Evolutionary conservation across 2,329 filamentous ascomycete genomes (phyloP).

Genomic region (Rugonectria rugulosa): DNA sequence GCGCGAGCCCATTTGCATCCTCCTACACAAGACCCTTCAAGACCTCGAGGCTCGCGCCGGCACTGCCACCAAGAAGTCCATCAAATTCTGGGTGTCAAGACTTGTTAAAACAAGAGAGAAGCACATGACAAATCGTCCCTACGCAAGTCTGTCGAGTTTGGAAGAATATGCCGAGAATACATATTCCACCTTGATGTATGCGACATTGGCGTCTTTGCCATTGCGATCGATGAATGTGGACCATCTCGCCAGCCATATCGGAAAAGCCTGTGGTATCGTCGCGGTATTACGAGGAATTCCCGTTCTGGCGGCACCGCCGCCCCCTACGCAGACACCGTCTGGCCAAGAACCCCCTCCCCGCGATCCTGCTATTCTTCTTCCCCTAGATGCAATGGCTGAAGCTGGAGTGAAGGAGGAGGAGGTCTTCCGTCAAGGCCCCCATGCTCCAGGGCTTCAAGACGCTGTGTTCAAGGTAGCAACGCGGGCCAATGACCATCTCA

Average conservation of each 20-base stretch:
- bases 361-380: constrained; percentile 73
- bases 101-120: constrained; percentile 84
- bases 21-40: constrained; percentile 77
- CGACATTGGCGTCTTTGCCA: constrained; percentile 81
- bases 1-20: constrained; percentile 88
- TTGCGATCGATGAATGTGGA: constrained; percentile 85
- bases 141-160: constrained; percentile 73
- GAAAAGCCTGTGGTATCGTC: constrained; percentile 89
- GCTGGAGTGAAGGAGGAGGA: constrained; percentile 85
- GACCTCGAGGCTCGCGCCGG: constrained; percentile 60
- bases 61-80: constrained; percentile 54
- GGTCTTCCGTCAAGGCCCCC: constrained; percentile 79
- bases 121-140: constrained; percentile 84
- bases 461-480: constrained; percentile 93
- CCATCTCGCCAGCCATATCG: constrained; percentile 93
- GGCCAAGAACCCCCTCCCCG: constrained; percentile 49
- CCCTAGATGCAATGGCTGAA: constrained; percentile 89
- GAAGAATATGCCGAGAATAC: constrained; percentile 95
- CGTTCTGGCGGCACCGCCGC: constrained; percentile 77
- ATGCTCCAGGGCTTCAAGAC: constrained; percentile 83
- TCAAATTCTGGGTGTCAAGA: constrained; percentile 78
- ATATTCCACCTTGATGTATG: constrained; percentile 90
- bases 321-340: constrained; percentile 53
- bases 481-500: constrained; percentile 92
- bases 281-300: constrained; percentile 88